Evolutionary conservation across 257 asterid species (phyloP), one percentile per base, ranked within the genome.

Genomic region (Schizonepeta tenuifolia): DNA sequence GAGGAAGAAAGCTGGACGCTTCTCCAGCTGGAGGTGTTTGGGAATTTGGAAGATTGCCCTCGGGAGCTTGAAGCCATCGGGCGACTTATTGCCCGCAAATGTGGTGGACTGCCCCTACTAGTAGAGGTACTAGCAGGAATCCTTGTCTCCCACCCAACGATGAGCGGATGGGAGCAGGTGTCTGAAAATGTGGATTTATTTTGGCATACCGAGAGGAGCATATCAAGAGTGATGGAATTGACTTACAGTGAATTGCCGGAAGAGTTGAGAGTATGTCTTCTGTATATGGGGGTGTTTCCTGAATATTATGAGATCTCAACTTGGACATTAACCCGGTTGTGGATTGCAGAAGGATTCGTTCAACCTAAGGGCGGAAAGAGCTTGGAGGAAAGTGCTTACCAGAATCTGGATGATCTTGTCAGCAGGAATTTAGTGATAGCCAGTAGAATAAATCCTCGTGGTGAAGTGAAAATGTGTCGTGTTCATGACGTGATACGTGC

Each of bases 391-490:
- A 31, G 12, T 1, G 60, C 72, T 1, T 35, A 49, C 14, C 38
- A 47, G 1, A 47, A 47, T 49, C 5, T 67, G 46, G 47, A 47
- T 9, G 31, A 28, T 47, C 72, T 67, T 35, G 31, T 67, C 9
- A 31, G 18, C 46, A 49, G 60, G 18, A 67, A 67, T 11, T 17
- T 67, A 17, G 20, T 67, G 47, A 67, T 28, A 2, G 72, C 14
- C 6, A 8, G 4, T 0, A 9, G 47, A 35, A 28, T 4, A 26
- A 67, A 31, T 26, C 21, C 44, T 5, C 46, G n/a, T 17, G 82
- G 80, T 6, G 71, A 59, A 55, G 71, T 83, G 13, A 83, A 75
- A 72, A 69, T 73, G 11, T 83, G 85, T 22, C 80, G 81, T 6
- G 43, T 83, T 21, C 83, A 83, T 68, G 85, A 78, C 35, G 38